A percentile compares a stretch with the other conserved stretches of the same genome.
Conservation (phyloP, 208 protist species). For the Leishmania arabica region DNA sequence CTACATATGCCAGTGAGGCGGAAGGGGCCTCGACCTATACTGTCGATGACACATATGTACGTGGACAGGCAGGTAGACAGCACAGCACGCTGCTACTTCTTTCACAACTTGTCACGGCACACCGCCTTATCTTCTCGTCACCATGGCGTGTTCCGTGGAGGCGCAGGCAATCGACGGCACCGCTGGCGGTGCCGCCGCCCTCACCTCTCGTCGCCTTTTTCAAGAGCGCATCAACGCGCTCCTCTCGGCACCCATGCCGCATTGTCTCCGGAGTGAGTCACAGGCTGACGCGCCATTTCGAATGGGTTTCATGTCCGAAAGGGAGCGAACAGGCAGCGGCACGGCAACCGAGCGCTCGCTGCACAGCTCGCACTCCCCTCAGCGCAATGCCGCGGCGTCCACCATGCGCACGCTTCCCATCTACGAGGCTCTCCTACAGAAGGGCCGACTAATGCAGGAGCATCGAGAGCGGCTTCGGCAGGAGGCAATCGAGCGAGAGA, state of each 20-base stretch:
- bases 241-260: constrained; percentile 49
- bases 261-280: constrained; percentile 33
- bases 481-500: constrained; percentile 46
- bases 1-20: not conserved
- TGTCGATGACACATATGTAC: not conserved
- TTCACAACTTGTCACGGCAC: not conserved
- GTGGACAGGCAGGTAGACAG: not conserved
- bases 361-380: not conserved
- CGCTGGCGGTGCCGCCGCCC: not conserved
- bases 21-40: not conserved
- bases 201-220: constrained; percentile 19
- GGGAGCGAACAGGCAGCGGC: not conserved
- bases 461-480: constrained; percentile 38
- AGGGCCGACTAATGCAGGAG: constrained; percentile 56
- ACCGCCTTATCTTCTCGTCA: not conserved
- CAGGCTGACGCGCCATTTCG: not conserved
- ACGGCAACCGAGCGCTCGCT: not conserved
- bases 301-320: not conserved
- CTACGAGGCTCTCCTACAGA: constrained; percentile 74
- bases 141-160: not conserved
- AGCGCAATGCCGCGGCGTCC: not conserved
- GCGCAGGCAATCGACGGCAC: no score
- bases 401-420: constrained; percentile 28
- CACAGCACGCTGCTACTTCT: not conserved
- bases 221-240: constrained; percentile 39